These are phyloP conservation scores for Jackrogersella multiformis DNA, from an alignment of 495 filamentous ascomycete species.

Conservation along the genomic window DNA sequence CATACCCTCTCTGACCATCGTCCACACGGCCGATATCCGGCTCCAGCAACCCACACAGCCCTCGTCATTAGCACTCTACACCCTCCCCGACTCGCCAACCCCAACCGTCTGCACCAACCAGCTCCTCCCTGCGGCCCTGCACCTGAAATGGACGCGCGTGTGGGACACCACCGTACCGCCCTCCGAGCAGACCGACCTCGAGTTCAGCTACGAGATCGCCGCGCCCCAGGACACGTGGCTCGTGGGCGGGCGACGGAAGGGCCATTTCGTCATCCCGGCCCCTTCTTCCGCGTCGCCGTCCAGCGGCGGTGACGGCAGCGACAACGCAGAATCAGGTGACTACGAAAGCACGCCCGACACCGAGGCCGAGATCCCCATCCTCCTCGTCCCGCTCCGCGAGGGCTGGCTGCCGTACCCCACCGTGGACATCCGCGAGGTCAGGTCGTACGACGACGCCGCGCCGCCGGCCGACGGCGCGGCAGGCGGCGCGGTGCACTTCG, in stretches of 20 bases:
- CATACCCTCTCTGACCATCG: conserved; percentile 83
- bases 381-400: conserved; percentile 80
- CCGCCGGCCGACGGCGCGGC: not conserved
- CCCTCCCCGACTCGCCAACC: conserved; percentile 41
- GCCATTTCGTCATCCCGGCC: conserved; percentile 71
- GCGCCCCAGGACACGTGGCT: conserved; percentile 82
- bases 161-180: conserved; percentile 70
- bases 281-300: conserved; percentile 24
- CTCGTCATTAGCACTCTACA: conserved; percentile 24
- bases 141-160: conserved; percentile 76
- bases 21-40: conserved; percentile 82
- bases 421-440: conserved; percentile 75
- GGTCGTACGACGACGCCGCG: conserved; percentile 34
- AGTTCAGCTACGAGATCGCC: conserved; percentile 86
- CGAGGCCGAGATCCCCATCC: conserved; percentile 65
- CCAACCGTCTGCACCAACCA: conserved; percentile 70
- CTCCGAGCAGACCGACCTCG: conserved; percentile 61
- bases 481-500: conserved; percentile 55
- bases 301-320: not conserved
- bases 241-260: conserved; percentile 80
- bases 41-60: conserved; percentile 51
- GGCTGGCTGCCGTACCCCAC: conserved; percentile 79
- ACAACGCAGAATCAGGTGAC: not conserved
- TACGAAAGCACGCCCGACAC: conserved; percentile 48
- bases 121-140: conserved; percentile 73